A percentile compares a stretch with the other conserved stretches of the same genome.
phyloP scores from a whole-genome alignment of 1,284 basidiomycete species.

The Violaceomyces palustris region DNA sequence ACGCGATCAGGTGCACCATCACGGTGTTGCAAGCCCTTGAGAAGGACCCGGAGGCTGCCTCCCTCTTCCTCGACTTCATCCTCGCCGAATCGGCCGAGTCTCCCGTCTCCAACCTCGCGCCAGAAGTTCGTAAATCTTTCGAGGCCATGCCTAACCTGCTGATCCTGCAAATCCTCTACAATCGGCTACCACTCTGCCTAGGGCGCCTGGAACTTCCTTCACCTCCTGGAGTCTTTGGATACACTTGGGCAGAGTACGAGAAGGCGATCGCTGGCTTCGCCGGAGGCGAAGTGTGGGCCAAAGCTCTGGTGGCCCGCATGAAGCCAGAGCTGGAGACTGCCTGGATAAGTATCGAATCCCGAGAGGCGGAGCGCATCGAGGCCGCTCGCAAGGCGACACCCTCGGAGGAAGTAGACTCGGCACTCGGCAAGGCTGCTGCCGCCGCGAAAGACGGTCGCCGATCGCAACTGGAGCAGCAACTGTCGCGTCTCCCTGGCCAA shows the following conservation, averaged over 20 bases:
- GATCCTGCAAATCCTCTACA: conserved; percentile 45
- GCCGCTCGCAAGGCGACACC: conserved; percentile 5
- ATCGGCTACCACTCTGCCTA: conserved; percentile 34
- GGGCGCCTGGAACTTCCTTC: conserved; percentile 26
- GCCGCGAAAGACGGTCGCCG: neutral
- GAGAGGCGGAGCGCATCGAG: conserved; percentile 11
- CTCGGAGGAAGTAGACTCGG: conserved; percentile 16
- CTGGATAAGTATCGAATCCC: conserved; percentile 8
- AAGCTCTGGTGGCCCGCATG: conserved; percentile 35
- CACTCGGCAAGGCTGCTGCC: conserved; percentile 6
- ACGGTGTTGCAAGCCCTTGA: conserved; percentile 41
- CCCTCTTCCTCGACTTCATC: conserved; percentile 8
- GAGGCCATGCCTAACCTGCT: conserved; percentile 43
- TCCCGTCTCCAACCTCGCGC: conserved; percentile 6
- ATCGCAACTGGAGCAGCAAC: too few relatives aligned
- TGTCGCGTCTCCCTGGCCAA: too few relatives aligned
- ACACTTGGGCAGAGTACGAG: conserved; percentile 46
- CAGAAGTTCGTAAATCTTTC: conserved; percentile 29
- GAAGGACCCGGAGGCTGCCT: conserved; percentile 33
- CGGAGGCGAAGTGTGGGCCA: conserved; percentile 39
- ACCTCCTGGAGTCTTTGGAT: conserved; percentile 42
- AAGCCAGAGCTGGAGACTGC: conserved; percentile 31
- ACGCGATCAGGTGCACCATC: conserved; percentile 42
- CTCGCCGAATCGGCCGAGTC: conserved; percentile 1
- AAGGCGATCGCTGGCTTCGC: conserved; percentile 45